Evolutionary conservation across 2,329 filamentous ascomycete genomes (phyloP), one percentile per base, ranked within the genome.

Genomic region (Calonectria fujianensis): DNA sequence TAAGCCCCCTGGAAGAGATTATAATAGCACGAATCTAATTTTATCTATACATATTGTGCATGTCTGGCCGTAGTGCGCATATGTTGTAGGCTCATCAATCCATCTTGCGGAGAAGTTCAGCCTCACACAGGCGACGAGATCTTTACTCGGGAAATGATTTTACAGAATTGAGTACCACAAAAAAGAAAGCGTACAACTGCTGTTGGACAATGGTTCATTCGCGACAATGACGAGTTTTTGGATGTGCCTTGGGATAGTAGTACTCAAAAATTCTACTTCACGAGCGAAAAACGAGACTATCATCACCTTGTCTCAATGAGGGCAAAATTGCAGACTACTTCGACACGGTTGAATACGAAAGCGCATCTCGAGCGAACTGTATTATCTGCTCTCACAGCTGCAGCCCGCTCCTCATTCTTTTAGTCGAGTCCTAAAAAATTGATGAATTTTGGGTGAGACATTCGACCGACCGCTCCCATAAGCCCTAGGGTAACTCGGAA

Each of bases 401-500:
- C n/a, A 48, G 10, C 3, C n/a, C 4, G 41, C 41, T 24, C 45
- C 9, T 24, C 10, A 3, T 24, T 48, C 8, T 1, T n/a, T 8
- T n/a, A 48, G 10, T 13, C 18, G 10, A 48, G n/a, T 13, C 32
- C 11, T 27, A 39, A 59, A 59, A 59, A 7, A 32, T 32, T 11
- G 31, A 13, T 27, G n/a, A 24, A 61, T 39, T 61, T 54, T 57
- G 52, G 4, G 45, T 48, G 20, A 48, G 32, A 35, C 32, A 35
- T 35, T 35, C 32, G 32, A 10, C 10, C 9, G 11, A 8, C 41
- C 45, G n/a, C 45, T 48, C n/a, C 45, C 45, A 24, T 7, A 48
- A 61, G 57, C 57, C 32, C 57, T 61, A 61, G 57, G 57, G 32
- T 61, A 61, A 24, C 37, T 39, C 9, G 13, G 8, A 20, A 39